phyloP scores from a whole-genome alignment of 163 green algal genomes.

The Scenedesmus sp. region DNA sequence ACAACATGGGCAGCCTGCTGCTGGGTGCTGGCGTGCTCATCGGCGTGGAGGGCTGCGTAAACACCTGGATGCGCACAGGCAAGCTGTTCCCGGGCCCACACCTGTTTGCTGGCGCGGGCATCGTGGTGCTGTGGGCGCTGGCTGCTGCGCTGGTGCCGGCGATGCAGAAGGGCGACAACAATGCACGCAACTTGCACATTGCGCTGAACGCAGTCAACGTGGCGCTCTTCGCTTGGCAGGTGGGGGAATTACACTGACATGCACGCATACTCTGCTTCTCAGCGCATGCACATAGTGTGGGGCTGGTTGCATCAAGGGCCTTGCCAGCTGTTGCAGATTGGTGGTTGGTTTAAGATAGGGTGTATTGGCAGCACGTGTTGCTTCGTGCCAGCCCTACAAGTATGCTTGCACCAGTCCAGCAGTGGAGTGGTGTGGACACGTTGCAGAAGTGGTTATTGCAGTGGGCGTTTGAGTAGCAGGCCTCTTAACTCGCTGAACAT shows the following conservation, averaged over 20 bases:
- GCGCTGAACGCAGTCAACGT: constrained; percentile 93
- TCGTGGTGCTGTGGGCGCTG: constrained; percentile 93
- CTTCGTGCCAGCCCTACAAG: no score
- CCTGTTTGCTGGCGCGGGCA: constrained; percentile 95
- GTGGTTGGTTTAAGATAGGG: no score
- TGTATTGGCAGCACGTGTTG: no score
- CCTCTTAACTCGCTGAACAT: no score
- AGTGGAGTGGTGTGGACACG: no score
- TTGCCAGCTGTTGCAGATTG: no score
- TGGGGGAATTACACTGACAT: constrained; percentile 23
- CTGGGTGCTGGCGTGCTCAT: constrained; percentile 90
- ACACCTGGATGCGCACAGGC: constrained; percentile 94
- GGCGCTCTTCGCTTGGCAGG: constrained; percentile 91
- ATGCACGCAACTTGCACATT: constrained; percentile 92
- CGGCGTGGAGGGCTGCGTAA: constrained; percentile 89
- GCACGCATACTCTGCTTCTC: no score
- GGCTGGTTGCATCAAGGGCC: not conserved
- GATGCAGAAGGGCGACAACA: constrained; percentile 98
- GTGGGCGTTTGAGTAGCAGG: no score
- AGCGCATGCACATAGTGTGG: no score
- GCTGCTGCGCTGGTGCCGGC: constrained; percentile 93
- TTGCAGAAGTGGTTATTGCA: no score
- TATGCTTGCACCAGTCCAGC: constrained; percentile 1
- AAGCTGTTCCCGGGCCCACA: constrained; percentile 99
- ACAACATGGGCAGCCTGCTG: constrained; percentile 87